Percentiles rank a stretch among this genome's conserved stretches.
phyloP scores from a whole-genome alignment of 768 basidiomycete species.

The Boletus rubescentipes region DNA sequence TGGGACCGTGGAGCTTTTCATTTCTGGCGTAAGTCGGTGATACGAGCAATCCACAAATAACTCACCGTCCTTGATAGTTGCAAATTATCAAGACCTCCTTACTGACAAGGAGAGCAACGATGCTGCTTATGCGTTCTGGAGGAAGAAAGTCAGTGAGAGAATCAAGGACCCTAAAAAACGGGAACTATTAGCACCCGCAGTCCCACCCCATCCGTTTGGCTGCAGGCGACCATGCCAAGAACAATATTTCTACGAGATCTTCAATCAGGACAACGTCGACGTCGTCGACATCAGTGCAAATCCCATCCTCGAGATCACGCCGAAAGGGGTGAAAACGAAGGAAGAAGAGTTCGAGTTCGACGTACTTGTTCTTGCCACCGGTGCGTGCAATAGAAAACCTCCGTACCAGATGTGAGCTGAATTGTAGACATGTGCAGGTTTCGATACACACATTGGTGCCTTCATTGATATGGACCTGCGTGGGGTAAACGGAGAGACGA shows the following conservation, averaged over 20 bases:
- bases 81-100: constrained; percentile 8
- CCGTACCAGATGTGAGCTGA: background rate
- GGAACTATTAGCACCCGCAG: background rate
- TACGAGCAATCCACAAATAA: no score
- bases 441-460: constrained; percentile 1
- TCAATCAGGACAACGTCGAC: constrained; percentile 11
- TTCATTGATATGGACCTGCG: constrained; percentile 12
- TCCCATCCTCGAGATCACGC: constrained; percentile 6
- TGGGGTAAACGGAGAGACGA: constrained; percentile 6
- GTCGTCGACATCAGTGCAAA: constrained; percentile 1
- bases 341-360: constrained; percentile 7
- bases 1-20: constrained; percentile 12
- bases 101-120: background rate
- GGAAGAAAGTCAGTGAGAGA: constrained; percentile 1
- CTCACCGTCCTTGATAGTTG: background rate
- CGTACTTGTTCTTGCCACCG: constrained; percentile 7
- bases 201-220: constrained; percentile 10
- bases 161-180: constrained; percentile 3
- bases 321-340: constrained; percentile 3
- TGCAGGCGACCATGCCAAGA: constrained; percentile 8
- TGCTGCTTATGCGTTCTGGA: constrained; percentile 8
- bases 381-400: background rate
- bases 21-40: constrained; percentile 8
- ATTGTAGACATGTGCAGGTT: background rate
- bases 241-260: constrained; percentile 9